These are phyloP conservation scores for Amphirosellinia nigrospora DNA, from an alignment of 495 filamentous ascomycete genomes.

Conservation along the genomic window DNA sequence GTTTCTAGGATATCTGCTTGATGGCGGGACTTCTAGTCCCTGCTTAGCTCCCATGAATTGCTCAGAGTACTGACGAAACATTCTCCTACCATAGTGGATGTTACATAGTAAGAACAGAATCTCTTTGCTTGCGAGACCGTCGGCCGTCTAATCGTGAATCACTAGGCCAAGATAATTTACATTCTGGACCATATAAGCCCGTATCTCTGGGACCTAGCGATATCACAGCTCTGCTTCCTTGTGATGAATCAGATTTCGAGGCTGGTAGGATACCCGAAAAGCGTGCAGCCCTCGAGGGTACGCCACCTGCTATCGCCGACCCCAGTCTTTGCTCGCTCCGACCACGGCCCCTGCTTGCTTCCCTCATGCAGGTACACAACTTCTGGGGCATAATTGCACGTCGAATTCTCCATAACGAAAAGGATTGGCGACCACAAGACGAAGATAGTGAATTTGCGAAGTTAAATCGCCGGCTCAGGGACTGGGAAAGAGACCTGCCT, in stretches of 20 bases:
- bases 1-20: not conserved
- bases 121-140: not conserved
- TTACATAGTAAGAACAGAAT: conserved; percentile 44
- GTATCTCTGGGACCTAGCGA: conserved; percentile 53
- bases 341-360: conserved; percentile 54
- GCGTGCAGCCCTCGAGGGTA: conserved; percentile 58
- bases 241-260: conserved; percentile 55
- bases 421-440: conserved; percentile 49
- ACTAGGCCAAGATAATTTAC: conserved; percentile 55
- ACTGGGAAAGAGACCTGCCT: conserved; percentile 53
- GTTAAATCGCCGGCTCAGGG: conserved; percentile 43
- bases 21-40: not conserved
- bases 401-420: conserved; percentile 46
- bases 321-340: conserved; percentile 47
- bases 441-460: conserved; percentile 48
- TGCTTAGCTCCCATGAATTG: not conserved
- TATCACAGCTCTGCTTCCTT: conserved; percentile 56
- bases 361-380: conserved; percentile 56
- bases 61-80: conserved; percentile 5
- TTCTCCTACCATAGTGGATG: conserved; percentile 50
- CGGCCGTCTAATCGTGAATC: conserved; percentile 20
- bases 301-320: conserved; percentile 52
- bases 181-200: conserved; percentile 54
- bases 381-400: conserved; percentile 57
- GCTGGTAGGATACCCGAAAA: conserved; percentile 47